Evolutionary conservation across 345 rosid genomes (phyloP).

Genomic region (Syzygium aqueum): DNA sequence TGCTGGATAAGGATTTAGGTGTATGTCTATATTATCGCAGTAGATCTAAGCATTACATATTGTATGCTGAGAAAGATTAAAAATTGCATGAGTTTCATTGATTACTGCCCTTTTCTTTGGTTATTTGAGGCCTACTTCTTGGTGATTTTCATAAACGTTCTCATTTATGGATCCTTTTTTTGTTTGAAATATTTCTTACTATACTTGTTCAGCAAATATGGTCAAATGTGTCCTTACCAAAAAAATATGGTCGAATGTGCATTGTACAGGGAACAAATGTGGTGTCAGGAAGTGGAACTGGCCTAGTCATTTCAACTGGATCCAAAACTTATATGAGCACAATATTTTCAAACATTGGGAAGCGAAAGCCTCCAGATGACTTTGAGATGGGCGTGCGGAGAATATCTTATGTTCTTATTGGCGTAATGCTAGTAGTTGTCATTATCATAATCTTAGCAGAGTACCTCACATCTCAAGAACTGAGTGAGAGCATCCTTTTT

Average conservation of each 20-base stretch:
- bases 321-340: slow-evolving; percentile 62
- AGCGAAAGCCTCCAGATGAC: slow-evolving; percentile 46
- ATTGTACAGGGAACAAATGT: slow-evolving; percentile 57
- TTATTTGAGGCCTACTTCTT: background rate
- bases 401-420: slow-evolving; percentile 53
- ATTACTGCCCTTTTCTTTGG: background rate
- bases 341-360: slow-evolving; percentile 47
- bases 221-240: background rate
- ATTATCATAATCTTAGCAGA: slow-evolving; percentile 27
- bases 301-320: slow-evolving; percentile 63
- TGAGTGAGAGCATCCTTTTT: slow-evolving; percentile 45
- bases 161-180: background rate
- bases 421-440: slow-evolving; percentile 47
- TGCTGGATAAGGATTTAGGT: background rate
- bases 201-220: background rate
- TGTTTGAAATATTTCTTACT: background rate
- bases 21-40: background rate
- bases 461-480: slow-evolving; percentile 15
- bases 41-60: background rate
- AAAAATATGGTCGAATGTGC: background rate
- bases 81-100: background rate
- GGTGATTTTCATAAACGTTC: background rate
- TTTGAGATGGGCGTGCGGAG: slow-evolving; percentile 44
- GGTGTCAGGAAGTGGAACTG: slow-evolving; percentile 61
- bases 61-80: background rate